These are phyloP conservation scores for Chionographis japonica DNA, from an alignment of 106 monocot genomes.

Conservation along the genomic window DNA sequence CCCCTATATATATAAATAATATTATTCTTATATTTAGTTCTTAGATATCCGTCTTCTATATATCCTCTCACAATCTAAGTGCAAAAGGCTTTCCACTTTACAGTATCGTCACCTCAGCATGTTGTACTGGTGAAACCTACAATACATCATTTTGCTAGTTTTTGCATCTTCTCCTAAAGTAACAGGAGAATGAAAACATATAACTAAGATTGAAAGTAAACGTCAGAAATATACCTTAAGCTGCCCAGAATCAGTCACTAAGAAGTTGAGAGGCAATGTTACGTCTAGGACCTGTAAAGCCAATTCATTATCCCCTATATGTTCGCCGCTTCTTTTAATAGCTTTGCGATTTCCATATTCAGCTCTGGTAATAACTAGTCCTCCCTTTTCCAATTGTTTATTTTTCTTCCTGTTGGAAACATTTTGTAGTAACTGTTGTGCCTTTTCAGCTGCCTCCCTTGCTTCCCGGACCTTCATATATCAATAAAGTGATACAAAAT, in stretches of 20 bases:
- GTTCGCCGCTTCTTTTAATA: constrained; percentile 35
- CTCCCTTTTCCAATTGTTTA: constrained; percentile 72
- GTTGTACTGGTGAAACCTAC: no score
- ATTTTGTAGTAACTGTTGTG: constrained; percentile 70
- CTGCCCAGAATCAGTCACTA: constrained; percentile 68
- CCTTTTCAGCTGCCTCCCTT: constrained; percentile 71
- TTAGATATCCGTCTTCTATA: no score
- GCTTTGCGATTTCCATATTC: constrained; percentile 66
- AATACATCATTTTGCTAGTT: no score
- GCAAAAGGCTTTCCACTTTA: no score
- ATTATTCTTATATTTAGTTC: no score
- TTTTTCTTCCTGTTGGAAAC: constrained; percentile 85
- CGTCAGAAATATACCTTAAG: constrained; percentile 57
- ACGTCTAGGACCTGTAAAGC: constrained; percentile 78
- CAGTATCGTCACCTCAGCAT: no score
- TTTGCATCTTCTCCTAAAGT: no score
- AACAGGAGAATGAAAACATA: no score
- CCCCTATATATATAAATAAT: no score
- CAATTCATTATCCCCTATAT: constrained; percentile 30
- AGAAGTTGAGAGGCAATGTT: constrained; percentile 78
- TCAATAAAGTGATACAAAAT: not conserved
- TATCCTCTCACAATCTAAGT: no score
- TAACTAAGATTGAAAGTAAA: not conserved
- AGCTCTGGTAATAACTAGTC: constrained; percentile 81
- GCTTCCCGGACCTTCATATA: constrained; percentile 64